Base-by-base conservation (phyloP, 2,329 filamentous ascomycete species). In the Corniculantispora saksenae region DNA sequence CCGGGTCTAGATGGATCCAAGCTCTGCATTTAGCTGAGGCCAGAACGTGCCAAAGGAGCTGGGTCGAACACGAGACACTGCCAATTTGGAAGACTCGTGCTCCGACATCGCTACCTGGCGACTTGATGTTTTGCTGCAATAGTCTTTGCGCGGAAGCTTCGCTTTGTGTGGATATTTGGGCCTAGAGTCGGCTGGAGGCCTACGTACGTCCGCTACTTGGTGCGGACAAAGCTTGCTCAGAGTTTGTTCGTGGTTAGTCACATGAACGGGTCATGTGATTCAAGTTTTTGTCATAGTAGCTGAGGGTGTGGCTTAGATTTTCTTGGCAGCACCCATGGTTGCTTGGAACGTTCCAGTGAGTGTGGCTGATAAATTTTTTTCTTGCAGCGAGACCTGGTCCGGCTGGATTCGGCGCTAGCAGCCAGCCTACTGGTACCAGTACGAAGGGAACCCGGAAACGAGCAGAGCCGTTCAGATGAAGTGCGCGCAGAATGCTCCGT, bases 301-400 rank as follows among this genome's bases (percentile, higher is more conserved):
- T 63, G 61, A 63, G 61, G 51, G 51, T 57, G 61, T 63, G 61
- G 61, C 61, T 63, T 57, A 63, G 61, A 21, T 50, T 38, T n/a
- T 63, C 61, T 63, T 63, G 61, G 61, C 60, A 50, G 32, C 32
- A 54, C 48, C 47, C 17, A 27, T 35, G 12, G 21, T 25, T 38
- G 25, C 51, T 48, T 63, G 61, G 61, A 63, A 63, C 51, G 56
- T 63, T 50, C 51, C 51, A 55, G 50, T 27, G 12, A 40, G n/a
- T 63, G 61, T 63, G 61, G 61, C 61, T 63, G 61, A 63, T 56
- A 56, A 57, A 63, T 57, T 57, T 63, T 62, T 55, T 47, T 29
- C n/a, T 25, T 50, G 8, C 32, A 23, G 23, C 29, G 15, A 56
- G 61, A 53, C 61, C 61, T 63, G 61, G n/a, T 40, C 51, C 43